Percentiles rank a stretch among this genome's conserved stretches.
Conservation (phyloP, 2,329 filamentous ascomycete species). For the Apiospora phragmitis region DNA sequence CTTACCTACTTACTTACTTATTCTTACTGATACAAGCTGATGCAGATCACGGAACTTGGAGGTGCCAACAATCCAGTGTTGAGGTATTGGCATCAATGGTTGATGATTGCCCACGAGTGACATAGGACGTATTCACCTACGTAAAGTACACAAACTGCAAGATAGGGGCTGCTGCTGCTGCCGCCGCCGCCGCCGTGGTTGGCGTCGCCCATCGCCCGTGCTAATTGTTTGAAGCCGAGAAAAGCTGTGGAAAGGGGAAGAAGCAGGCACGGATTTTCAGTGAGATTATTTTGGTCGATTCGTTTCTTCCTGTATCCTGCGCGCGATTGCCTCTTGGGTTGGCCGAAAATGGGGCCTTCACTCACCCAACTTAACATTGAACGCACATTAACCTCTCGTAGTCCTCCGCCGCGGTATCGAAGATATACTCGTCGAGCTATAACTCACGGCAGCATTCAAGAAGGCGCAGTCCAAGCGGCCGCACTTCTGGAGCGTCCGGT, state of each 20-base stretch:
- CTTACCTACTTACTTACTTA: too few relatives aligned
- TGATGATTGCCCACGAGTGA: too few relatives aligned
- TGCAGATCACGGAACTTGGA: too few relatives aligned
- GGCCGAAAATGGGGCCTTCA: slow-evolving; percentile 15
- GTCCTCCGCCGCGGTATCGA: slow-evolving; percentile 36
- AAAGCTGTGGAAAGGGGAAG: slow-evolving; percentile 21
- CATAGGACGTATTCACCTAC: not conserved
- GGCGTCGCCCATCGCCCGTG: slow-evolving; percentile 31
- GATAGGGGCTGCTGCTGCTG: slow-evolving; percentile 29
- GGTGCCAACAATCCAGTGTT: too few relatives aligned
- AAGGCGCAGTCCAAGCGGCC: slow-evolving; percentile 19
- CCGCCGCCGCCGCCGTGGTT: slow-evolving; percentile 27
- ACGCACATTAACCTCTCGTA: slow-evolving; percentile 37
- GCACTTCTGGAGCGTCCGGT: slow-evolving; percentile 15
- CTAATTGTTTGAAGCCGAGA: slow-evolving; percentile 37
- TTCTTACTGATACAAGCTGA: too few relatives aligned
- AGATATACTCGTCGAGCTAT: slow-evolving; percentile 31
- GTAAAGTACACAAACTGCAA: not conserved
- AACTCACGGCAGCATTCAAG: slow-evolving; percentile 17
- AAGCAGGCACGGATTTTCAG: not conserved
- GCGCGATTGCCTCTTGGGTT: not conserved
- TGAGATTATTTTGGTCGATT: not conserved
- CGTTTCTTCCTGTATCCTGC: not conserved
- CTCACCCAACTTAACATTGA: slow-evolving; percentile 38
- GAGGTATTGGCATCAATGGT: not conserved